Base-by-base conservation (phyloP, 176 grass and related monocot genomes). In the Lolium rigidum region DNA sequence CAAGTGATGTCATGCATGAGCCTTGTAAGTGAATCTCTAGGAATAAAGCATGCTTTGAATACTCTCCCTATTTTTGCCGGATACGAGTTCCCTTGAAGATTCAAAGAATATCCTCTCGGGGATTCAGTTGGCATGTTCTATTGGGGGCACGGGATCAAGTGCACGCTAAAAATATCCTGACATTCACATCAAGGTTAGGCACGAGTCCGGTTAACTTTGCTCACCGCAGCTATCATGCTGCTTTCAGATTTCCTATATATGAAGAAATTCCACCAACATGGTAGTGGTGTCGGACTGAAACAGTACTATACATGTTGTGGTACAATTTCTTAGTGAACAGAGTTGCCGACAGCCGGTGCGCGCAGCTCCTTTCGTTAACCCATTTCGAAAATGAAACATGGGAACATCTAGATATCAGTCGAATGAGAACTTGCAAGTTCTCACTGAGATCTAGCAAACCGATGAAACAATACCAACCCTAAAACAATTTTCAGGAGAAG, bases 141-240 rank as follows among this genome's bases (percentile, higher is more conserved):
- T 6, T 49, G 38, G 61, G 15, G 0, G 10, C 14, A 4, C 59
- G 0, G 1, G 49, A 69, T 25, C 39, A 89, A 58, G 50, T 68
- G 69, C 17, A n/a, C n/a, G 24, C 39, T 81, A 85, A 50, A 59
- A 90, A 59, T 80, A 89, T 10, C 25, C 0, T 0, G 12, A 0
- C 68, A 14, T 67, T 74, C 87, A 80, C 80, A 75, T 75, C 82
- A 66, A 74, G 60, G 37, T 85, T 57, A 85, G 82, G 81, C 74
- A 10, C 46, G 5, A 38, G 16, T 9, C 20, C 4, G 3, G 15
- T 78, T 62, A 39, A 50, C 44, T 26, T 52, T 79, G 63, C 6
- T 28, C 43, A 20, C 57, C 46, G 46, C 31, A 35, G 31, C 31
- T 35, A 35, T 35, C 31, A 35, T 35, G 31, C 31, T 4, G 13